These are phyloP conservation scores for Camelina laxa DNA, from an alignment of 345 rosid species.

Conservation along the genomic window DNA sequence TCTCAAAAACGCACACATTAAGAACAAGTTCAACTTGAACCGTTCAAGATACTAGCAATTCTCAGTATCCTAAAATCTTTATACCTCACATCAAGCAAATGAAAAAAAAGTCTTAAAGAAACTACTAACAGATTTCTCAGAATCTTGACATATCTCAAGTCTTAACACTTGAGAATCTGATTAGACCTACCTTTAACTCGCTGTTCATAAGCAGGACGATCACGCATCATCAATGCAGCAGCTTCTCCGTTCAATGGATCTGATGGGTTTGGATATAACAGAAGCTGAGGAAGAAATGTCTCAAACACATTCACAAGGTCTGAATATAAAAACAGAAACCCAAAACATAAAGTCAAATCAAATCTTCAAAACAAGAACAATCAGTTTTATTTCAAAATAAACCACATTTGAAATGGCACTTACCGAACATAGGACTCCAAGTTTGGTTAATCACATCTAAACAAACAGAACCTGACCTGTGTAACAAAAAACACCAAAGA, in stretches of 20 bases:
- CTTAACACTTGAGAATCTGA: background rate
- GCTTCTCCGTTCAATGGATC: constrained; percentile 99
- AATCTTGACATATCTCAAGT: background rate
- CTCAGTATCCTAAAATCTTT: background rate
- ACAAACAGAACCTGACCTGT: constrained; percentile 98
- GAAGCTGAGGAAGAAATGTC: constrained; percentile 97
- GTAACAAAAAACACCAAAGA: constrained; percentile 28
- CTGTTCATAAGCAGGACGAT: constrained; percentile 76
- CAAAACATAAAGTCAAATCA: background rate
- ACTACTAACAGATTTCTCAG: background rate
- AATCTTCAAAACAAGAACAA: constrained; percentile 9
- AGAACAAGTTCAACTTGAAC: constrained; percentile 16
- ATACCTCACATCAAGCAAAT: background rate
- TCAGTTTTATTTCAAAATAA: background rate
- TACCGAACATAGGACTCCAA: constrained; percentile 99
- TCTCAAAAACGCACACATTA: background rate
- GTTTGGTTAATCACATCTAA: constrained; percentile 97
- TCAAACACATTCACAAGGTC: constrained; percentile 97
- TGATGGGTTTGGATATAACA: constrained; percentile 93
- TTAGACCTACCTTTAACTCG: constrained; percentile 74
- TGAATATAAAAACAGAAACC: constrained; percentile 36
- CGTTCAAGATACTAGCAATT: background rate
- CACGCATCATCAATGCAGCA: constrained; percentile 95
- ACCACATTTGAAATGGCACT: constrained; percentile 13
- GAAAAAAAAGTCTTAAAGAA: background rate